Base-by-base conservation (phyloP, 1,284 basidiomycete genomes). In the Anthracocystis panici-leucophaei region DNA sequence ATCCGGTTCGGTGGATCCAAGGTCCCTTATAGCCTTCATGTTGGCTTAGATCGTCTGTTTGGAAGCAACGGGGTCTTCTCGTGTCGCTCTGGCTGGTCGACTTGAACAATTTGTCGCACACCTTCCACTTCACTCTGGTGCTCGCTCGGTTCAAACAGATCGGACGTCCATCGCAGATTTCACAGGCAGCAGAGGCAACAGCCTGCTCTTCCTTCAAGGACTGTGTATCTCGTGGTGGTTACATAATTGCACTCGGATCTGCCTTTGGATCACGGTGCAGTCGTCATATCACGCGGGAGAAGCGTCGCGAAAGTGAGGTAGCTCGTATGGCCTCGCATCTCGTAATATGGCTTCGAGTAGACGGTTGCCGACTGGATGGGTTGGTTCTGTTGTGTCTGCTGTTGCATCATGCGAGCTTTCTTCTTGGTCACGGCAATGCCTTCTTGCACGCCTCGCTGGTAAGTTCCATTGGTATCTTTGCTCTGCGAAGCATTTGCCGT, bases 261-360 rank as follows among this genome's bases (percentile, higher is more conserved):
- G 8, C 1, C 21, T 40, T 40, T 23, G 10, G 40, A 40, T 51
- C 44, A 61, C 5, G 60, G 54, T 8, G 59, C 63, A 18, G 60
- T 48, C 6, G 62, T 59, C 65, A 76, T 68, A 27, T 72, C 65
- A 25, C 78, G 77, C 18, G 83, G 81, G 25, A 80, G 59, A 9
- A 83, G 67, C n/a, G 78, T 81, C 7, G 80, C 83, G 71, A 84
- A 84, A 2, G 83, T 84, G 27, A 84, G 63, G 50, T 84, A 84
- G 46, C 78, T 81, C 18, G 83, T 84, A 44, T 84, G 83, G 12
- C 82, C 82, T 31, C 79, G 70, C 83, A 84, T 84, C 73, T 75
- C 71, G 51, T 65, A 57, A 25, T 69, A 75, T 6, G 73, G 70
- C 20, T 64, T 70, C 2, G 75, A 72, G 46, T 55, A 72, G 50